Evolutionary conservation across 495 filamentous ascomycete species (phyloP).

Genomic region (Xylaria longipes): DNA sequence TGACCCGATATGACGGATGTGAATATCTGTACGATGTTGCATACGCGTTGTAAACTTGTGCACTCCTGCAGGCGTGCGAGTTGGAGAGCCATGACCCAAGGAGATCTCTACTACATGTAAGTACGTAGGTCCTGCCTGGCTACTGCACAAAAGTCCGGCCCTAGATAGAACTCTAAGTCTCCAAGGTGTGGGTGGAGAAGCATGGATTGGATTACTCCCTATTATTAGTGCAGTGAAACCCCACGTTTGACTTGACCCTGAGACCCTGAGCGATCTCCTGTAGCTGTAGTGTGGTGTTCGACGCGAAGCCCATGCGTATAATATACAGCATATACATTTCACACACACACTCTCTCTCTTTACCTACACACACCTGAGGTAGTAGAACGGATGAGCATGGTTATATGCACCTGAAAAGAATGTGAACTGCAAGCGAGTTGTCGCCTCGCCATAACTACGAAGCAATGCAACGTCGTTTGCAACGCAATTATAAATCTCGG

Average conservation of each 20-base stretch:
- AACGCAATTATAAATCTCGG: background rate
- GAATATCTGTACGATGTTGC: conserved; percentile 20
- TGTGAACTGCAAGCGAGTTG: background rate
- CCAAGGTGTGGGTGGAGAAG: conserved; percentile 19
- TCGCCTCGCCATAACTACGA: background rate
- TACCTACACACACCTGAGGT: background rate
- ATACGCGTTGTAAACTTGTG: conserved; percentile 12
- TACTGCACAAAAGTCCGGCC: conserved; percentile 10
- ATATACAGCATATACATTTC: background rate
- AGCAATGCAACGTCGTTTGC: background rate
- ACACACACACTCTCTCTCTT: background rate
- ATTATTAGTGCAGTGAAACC: conserved; percentile 21
- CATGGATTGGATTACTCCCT: conserved; percentile 5
- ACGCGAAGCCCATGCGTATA: conserved; percentile 8
- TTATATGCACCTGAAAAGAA: conserved; percentile 8
- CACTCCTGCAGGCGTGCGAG: background rate
- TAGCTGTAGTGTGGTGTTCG: background rate
- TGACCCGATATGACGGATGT: conserved; percentile 15
- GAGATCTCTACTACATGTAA: no score
- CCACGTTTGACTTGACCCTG: conserved; percentile 15
- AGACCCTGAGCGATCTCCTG: conserved; percentile 3
- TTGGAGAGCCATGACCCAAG: conserved; percentile 13
- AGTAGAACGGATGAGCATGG: background rate
- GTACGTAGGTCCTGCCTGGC: no score
- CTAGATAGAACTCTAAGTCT: background rate